Conservation (phyloP, 305 asterid genomes). For the Fraxinus greggii region DNA sequence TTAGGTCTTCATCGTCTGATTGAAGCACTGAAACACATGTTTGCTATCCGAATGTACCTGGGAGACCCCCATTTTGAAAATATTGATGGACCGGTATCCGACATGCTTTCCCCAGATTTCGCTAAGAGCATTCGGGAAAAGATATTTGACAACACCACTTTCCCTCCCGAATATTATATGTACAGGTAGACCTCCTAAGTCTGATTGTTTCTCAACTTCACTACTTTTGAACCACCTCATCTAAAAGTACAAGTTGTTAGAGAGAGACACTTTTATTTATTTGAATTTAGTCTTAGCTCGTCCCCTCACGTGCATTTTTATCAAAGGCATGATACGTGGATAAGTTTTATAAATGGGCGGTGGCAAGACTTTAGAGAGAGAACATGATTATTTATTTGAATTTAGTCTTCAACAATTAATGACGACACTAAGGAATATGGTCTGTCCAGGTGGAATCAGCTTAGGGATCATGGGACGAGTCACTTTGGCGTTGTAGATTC, state of each 20-base stretch:
- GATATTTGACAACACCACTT: slow-evolving; percentile 85
- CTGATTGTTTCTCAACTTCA: neutral
- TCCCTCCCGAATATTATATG: slow-evolving; percentile 79
- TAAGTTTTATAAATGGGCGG: neutral
- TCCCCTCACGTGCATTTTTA: neutral
- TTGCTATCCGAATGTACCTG: slow-evolving; percentile 69
- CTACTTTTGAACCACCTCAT: neutral
- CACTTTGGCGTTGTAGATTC: slow-evolving; percentile 81
- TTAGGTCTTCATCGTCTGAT: slow-evolving; percentile 80
- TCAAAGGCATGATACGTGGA: neutral
- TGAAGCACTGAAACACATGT: slow-evolving; percentile 82
- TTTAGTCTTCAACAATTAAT: neutral
- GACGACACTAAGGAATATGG: neutral
- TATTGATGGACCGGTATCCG: slow-evolving; percentile 42
- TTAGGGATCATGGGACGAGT: slow-evolving; percentile 79
- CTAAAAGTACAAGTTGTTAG: neutral
- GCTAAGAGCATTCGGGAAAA: slow-evolving; percentile 49
- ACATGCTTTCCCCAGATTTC: slow-evolving; percentile 75
- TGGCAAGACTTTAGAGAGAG: neutral
- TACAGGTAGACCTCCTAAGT: slow-evolving; percentile 29
- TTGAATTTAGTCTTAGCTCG: neutral
- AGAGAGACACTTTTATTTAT: neutral
- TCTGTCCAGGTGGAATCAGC: slow-evolving; percentile 66
- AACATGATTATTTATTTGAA: neutral
- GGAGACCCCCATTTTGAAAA: slow-evolving; percentile 77